Base-by-base conservation (phyloP, 306 rosid species). In the Prunus kanzakura region DNA sequence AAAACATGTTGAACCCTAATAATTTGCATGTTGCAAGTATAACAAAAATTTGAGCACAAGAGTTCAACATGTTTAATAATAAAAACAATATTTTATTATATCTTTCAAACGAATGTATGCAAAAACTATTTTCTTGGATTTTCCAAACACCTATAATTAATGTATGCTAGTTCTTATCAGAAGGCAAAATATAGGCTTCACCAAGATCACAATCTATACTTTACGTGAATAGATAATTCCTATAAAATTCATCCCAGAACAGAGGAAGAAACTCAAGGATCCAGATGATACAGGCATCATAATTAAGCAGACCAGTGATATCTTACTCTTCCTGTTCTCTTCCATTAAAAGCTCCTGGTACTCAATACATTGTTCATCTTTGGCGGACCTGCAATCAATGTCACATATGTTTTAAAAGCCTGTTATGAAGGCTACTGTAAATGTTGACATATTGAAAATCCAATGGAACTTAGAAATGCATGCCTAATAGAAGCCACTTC, bases 401-500 rank as follows among this genome's bases (percentile, higher is more conserved):
- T 27, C 72, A 67, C 62, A 76, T 63, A 76, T 20, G 45, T 32
- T 68, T 78, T 52, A 80, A 73, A 68, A 70, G 52, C 52, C 62
- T 73, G 52, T 46, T 47, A 27, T 38, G n/a, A n/a, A 6, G 7
- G 23, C 69, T 46, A 77, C 20, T 69, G 45, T 63, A 71, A 52
- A 35, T 55, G 19, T 74, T 51, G 69, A 73, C 52, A 4, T 69
- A 69, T 51, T 16, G 4, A 3, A 71, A 67, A 29, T 11, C 46
- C 6, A 51, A 3, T 27, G 6, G 52, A 70, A 78, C 8, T 79
- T 64, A 43, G 23, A 50, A 82, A 62, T 63, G 65, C 87, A 81
- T 81, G 72, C 99, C 97, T 92, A 65, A 86, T 60, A 0, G 87
- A 88, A 81, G 86, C 80, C 64, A 89, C 57, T 84, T 95, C 96